These are phyloP conservation scores for Poronia punctata DNA, from an alignment of 495 filamentous ascomycete genomes.

Conservation along the genomic window DNA sequence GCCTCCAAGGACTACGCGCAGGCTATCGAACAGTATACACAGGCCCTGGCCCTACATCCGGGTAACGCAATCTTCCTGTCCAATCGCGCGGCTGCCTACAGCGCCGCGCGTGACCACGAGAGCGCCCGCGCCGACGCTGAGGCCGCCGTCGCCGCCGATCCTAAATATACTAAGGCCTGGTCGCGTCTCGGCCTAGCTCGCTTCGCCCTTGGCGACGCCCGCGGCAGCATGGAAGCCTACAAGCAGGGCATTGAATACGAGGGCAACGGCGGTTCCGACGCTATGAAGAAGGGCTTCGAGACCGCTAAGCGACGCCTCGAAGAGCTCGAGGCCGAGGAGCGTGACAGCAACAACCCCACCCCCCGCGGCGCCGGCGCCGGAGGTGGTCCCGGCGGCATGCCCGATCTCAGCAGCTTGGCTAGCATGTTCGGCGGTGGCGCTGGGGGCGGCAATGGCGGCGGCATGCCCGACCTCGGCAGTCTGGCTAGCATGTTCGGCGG, in stretches of 20 bases:
- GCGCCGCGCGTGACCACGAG: slow-evolving; percentile 70
- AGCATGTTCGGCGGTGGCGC: slow-evolving; percentile 59
- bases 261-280: slow-evolving; percentile 77
- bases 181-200: slow-evolving; percentile 80
- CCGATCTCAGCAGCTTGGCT: slow-evolving; percentile 64
- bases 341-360: slow-evolving; percentile 25
- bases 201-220: slow-evolving; percentile 83
- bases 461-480: slow-evolving; percentile 25
- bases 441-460: slow-evolving; percentile 46
- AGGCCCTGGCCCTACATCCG: slow-evolving; percentile 73
- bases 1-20: slow-evolving; percentile 73
- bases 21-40: slow-evolving; percentile 79
- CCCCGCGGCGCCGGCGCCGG: slow-evolving; percentile 47
- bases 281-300: slow-evolving; percentile 92
- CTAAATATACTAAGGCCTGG: slow-evolving; percentile 96
- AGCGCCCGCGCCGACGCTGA: slow-evolving; percentile 80
- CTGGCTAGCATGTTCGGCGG: slow-evolving; percentile 22
- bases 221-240: slow-evolving; percentile 92
- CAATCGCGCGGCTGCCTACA: slow-evolving; percentile 91
- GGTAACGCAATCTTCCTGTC: slow-evolving; percentile 93
- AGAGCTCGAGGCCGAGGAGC: slow-evolving; percentile 51
- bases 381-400: slow-evolving; percentile 63
- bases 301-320: slow-evolving; percentile 79
- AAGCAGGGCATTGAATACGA: slow-evolving; percentile 87
- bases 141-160: slow-evolving; percentile 75